Evolutionary conservation across 768 basidiomycete species (phyloP).

Genomic region (Leccinum broughii): DNA sequence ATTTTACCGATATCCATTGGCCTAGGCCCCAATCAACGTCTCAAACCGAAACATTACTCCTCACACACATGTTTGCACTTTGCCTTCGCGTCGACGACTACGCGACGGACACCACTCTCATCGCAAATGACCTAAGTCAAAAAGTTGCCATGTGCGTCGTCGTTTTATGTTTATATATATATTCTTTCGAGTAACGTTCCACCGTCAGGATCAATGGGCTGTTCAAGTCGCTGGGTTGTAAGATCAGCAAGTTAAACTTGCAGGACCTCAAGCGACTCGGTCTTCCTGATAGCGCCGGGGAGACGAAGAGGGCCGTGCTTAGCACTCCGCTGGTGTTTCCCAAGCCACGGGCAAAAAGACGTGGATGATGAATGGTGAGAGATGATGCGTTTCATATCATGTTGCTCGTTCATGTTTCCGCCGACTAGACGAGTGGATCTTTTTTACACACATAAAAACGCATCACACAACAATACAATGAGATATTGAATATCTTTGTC

Average conservation of each 20-base stretch:
- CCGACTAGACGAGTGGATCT: background rate
- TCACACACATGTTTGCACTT: conserved; percentile 79
- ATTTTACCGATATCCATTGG: background rate
- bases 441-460: background rate
- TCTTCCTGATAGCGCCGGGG: conserved; percentile 59
- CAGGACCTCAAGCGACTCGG: conserved; percentile 71
- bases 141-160: conserved; percentile 57
- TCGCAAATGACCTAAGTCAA: conserved; percentile 78
- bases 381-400: background rate
- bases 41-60: conserved; percentile 65
- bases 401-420: background rate
- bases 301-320: conserved; percentile 71
- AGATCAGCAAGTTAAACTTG: conserved; percentile 53
- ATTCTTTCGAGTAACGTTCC: conserved; percentile 3
- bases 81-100: conserved; percentile 44
- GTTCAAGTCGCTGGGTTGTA: conserved; percentile 83
- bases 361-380: conserved; percentile 16
- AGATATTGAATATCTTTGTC: background rate
- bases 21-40: conserved; percentile 57
- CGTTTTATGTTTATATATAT: background rate
- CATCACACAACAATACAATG: background rate
- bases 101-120: conserved; percentile 59
- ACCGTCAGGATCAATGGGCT: conserved; percentile 56
- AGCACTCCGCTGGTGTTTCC: conserved; percentile 82
- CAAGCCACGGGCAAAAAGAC: conserved; percentile 47